Percentiles rank a stretch among this genome's conserved stretches.
Conservation (phyloP, 345 rosid species). For the Draba incana region DNA sequence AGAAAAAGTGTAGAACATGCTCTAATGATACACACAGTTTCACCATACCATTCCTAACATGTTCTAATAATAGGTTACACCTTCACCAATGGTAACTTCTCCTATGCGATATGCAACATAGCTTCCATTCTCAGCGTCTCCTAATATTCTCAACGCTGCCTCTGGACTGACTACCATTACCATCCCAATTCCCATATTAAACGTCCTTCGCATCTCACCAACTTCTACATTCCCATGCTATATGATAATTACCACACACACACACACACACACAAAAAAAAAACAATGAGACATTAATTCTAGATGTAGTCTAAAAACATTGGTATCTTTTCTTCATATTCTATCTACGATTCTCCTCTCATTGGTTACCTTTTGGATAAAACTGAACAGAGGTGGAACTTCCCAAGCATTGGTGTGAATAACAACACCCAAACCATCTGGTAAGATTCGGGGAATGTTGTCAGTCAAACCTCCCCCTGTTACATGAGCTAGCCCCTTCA, state of each 20-base stretch:
- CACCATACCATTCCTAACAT: too few species aligned
- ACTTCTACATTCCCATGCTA: constrained; percentile 83
- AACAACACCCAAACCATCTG: constrained; percentile 75
- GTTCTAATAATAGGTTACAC: constrained; percentile 63
- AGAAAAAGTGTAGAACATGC: too few species aligned
- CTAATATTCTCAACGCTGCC: constrained; percentile 59
- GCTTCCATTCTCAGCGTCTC: constrained; percentile 45
- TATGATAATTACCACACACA: background rate
- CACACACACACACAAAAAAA: too few species aligned
- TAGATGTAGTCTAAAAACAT: background rate
- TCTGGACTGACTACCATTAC: constrained; percentile 71
- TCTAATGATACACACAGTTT: too few species aligned
- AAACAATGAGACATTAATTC: constrained; percentile 12
- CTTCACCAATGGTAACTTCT: constrained; percentile 66
- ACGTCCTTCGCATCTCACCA: constrained; percentile 84
- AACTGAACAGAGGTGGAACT: constrained; percentile 70
- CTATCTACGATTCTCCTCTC: background rate
- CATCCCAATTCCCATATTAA: constrained; percentile 96
- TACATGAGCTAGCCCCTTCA: constrained; percentile 59
- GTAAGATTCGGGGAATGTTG: constrained; percentile 84
- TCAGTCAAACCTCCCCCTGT: constrained; percentile 96
- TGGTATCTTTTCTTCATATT: background rate
- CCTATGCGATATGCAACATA: constrained; percentile 64
- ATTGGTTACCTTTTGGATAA: constrained; percentile 78
- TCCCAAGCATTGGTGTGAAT: constrained; percentile 71